Evolutionary conservation across 495 filamentous ascomycete species (phyloP).

Genomic region (Talaromyces stipitatus): DNA sequence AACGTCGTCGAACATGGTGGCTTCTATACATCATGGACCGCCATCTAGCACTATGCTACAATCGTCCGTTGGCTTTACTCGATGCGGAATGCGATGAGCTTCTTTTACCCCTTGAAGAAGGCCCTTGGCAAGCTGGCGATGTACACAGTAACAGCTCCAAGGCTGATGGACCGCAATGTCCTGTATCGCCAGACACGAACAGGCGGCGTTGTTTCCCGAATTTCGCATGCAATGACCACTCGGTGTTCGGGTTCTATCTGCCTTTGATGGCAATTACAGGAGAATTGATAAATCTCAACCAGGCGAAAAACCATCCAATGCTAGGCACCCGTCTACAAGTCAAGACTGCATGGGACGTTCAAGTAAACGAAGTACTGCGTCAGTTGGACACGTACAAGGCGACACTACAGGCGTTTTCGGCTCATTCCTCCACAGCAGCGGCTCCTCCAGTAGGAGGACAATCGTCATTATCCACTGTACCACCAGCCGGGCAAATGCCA

Average conservation of each 20-base stretch:
- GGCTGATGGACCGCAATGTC: slow-evolving; percentile 40
- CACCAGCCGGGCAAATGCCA: neutral
- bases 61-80: slow-evolving; percentile 71
- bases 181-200: slow-evolving; percentile 36
- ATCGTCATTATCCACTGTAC: neutral
- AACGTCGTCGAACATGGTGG: slow-evolving; percentile 87
- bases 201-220: slow-evolving; percentile 60
- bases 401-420: slow-evolving; percentile 79
- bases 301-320: slow-evolving; percentile 81
- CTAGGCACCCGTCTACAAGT: slow-evolving; percentile 73
- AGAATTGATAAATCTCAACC: slow-evolving; percentile 84
- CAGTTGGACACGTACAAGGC: slow-evolving; percentile 77
- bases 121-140: slow-evolving; percentile 80
- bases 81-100: slow-evolving; percentile 83
- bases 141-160: slow-evolving; percentile 52
- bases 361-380: slow-evolving; percentile 66
- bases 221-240: slow-evolving; percentile 81
- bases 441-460: slow-evolving; percentile 12
- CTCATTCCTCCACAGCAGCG: slow-evolving; percentile 31
- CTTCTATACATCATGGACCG: slow-evolving; percentile 79
- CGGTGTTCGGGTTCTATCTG: slow-evolving; percentile 87
- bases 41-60: slow-evolving; percentile 81
- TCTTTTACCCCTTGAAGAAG: slow-evolving; percentile 80
- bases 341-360: slow-evolving; percentile 70
- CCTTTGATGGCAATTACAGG: slow-evolving; percentile 94